These are phyloP conservation scores for Gymnopilus dilepis DNA, from an alignment of 768 basidiomycete genomes.

Conservation along the genomic window DNA sequence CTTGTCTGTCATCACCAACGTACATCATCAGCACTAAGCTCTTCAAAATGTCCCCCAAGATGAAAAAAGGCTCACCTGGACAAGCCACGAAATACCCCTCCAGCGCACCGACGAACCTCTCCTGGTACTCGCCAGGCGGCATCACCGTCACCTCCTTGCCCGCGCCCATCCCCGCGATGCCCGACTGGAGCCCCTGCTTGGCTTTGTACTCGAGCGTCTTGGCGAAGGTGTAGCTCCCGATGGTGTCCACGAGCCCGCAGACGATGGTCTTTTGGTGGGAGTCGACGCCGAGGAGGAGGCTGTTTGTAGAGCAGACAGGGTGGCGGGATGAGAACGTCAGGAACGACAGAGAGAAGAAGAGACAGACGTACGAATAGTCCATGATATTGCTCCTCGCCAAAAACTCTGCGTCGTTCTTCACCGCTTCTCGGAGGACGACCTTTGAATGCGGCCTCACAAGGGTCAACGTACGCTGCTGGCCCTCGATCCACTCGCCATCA, in stretches of 20 bases:
- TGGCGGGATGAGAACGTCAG: neutral
- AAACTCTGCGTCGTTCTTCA: slow-evolving; percentile 75
- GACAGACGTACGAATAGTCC: slow-evolving; percentile 79
- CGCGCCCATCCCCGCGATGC: no score
- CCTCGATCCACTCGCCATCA: slow-evolving; percentile 88
- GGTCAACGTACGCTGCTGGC: slow-evolving; percentile 67
- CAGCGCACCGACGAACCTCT: slow-evolving; percentile 74
- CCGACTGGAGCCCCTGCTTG: slow-evolving; percentile 73
- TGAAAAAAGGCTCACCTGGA: slow-evolving; percentile 54
- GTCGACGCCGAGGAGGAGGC: slow-evolving; percentile 77
- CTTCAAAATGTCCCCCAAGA: no score
- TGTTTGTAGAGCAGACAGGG: slow-evolving; percentile 28
- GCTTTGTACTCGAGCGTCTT: slow-evolving; percentile 89
- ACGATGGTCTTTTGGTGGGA: slow-evolving; percentile 67
- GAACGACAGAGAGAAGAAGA: neutral
- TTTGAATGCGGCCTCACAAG: slow-evolving; percentile 78
- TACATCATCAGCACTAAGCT: neutral
- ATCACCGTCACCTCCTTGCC: slow-evolving; percentile 79
- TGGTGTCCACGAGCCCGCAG: slow-evolving; percentile 85
- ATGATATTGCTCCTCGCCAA: slow-evolving; percentile 79
- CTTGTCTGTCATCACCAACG: slow-evolving; percentile 39
- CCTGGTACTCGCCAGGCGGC: slow-evolving; percentile 80
- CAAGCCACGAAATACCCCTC: slow-evolving; percentile 80
- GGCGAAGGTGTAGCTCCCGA: slow-evolving; percentile 85
- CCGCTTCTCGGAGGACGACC: slow-evolving; percentile 68